Percentiles rank a stretch among this genome's conserved stretches.
phyloP scores from a whole-genome alignment of 2,329 filamentous ascomycete genomes.

The Verticillium nonalfalfae region DNA sequence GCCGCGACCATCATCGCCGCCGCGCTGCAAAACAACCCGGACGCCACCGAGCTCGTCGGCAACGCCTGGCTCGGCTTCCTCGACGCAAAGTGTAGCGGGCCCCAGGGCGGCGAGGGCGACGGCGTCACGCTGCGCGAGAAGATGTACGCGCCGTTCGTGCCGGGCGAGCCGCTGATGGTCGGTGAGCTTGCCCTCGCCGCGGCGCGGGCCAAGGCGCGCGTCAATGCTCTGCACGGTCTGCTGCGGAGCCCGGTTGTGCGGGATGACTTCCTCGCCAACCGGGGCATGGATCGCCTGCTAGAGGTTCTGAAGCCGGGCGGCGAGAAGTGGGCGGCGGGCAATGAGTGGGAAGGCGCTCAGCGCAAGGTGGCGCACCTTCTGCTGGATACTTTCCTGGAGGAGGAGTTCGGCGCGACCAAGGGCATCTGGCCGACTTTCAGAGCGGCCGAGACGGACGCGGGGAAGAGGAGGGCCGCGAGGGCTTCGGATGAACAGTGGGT shows the following conservation, averaged over 20 bases:
- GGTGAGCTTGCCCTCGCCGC: conserved; percentile 11
- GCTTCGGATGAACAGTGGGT: conserved; percentile 9
- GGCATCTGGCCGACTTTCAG: conserved; percentile 45
- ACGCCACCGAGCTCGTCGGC: conserved; percentile 46
- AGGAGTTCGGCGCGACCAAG: conserved; percentile 51
- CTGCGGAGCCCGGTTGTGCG: conserved; percentile 47
- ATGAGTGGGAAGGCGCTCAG: conserved; percentile 41
- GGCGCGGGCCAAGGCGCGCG: conserved; percentile 26
- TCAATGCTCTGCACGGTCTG: conserved; percentile 49
- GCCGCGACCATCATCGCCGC: conserved; percentile 53
- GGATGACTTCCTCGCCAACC: conserved; percentile 45
- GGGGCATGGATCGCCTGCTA: conserved; percentile 49
- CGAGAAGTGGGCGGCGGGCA: conserved; percentile 17
- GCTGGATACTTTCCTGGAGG: conserved; percentile 61
- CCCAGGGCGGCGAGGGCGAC: neutral
- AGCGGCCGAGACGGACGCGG: conserved; percentile 7
- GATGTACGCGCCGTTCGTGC: conserved; percentile 35
- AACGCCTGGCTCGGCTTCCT: conserved; percentile 38
- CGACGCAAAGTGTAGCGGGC: conserved; percentile 25
- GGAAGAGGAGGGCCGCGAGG: conserved; percentile 8
- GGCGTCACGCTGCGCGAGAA: conserved; percentile 23
- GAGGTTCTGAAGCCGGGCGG: conserved; percentile 39
- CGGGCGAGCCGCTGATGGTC: conserved; percentile 11
- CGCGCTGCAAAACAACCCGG: conserved; percentile 59
- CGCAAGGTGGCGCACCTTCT: conserved; percentile 52